Evolutionary conservation across 305 asterid genomes (phyloP).

Genomic region (Fraxinus albicans): DNA sequence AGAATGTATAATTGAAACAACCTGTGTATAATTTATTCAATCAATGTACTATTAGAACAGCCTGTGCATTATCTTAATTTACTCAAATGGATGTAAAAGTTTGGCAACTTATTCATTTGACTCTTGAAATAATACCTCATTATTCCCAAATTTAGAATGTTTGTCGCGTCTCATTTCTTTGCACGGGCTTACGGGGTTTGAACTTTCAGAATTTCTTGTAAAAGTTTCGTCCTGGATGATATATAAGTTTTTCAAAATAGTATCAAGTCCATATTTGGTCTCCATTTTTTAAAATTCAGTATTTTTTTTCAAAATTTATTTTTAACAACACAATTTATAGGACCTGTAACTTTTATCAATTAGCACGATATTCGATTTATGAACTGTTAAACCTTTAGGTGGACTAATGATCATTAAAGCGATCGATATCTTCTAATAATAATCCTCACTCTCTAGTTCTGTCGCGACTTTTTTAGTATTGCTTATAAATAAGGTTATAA

Average conservation of each 20-base stretch:
- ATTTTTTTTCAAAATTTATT: too few relatives aligned
- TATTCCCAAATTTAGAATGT: conserved; percentile 24
- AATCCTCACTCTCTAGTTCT: too few relatives aligned
- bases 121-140: conserved; percentile 28
- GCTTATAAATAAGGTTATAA: too few relatives aligned
- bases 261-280: not conserved
- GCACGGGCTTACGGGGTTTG: conserved; percentile 17
- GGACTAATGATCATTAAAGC: too few relatives aligned
- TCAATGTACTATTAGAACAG: conserved; percentile 23
- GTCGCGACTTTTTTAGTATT: too few relatives aligned
- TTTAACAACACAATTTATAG: not conserved
- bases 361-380: too few relatives aligned
- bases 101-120: conserved; percentile 17
- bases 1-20: conserved; percentile 24
- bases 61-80: conserved; percentile 22
- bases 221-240: not conserved
- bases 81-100: conserved; percentile 17
- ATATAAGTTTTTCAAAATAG: not conserved
- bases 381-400: too few relatives aligned
- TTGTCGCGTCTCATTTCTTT: conserved; percentile 43
- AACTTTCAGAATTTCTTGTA: conserved; percentile 28
- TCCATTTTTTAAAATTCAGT: not conserved
- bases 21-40: conserved; percentile 19
- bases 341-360: not conserved
- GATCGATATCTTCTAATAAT: too few relatives aligned